These are phyloP conservation scores for Phytopythium vexans DNA, from an alignment of 352 stramenopile species.

Conservation along the genomic window DNA sequence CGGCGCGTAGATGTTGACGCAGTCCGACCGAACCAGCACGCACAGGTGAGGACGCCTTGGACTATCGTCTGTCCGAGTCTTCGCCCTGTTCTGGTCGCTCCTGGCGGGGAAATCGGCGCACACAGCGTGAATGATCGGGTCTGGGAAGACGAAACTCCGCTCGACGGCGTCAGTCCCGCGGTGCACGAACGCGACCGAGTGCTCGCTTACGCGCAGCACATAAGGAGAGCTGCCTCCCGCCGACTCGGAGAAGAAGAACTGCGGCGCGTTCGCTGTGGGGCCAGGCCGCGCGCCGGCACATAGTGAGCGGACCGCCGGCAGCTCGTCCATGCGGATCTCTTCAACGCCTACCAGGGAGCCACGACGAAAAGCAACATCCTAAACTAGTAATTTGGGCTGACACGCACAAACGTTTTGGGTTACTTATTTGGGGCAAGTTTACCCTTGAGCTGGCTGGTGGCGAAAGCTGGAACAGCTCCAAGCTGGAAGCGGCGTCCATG, in stretches of 20 bases:
- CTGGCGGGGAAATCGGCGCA: conserved; percentile 36
- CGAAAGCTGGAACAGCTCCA: neutral
- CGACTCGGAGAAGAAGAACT: conserved; percentile 30
- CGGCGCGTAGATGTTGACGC: conserved; percentile 61
- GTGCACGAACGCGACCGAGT: conserved; percentile 57
- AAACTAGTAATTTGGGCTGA: neutral
- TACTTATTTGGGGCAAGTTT: neutral
- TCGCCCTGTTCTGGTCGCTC: neutral
- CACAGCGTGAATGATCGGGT: conserved; percentile 51
- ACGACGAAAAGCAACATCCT: too few species aligned
- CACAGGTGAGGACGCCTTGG: conserved; percentile 36
- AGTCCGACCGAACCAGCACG: conserved; percentile 65
- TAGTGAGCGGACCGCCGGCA: conserved; percentile 3
- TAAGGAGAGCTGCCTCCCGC: conserved; percentile 26
- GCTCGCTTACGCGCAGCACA: conserved; percentile 33
- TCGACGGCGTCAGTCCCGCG: conserved; percentile 52
- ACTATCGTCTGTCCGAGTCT: neutral
- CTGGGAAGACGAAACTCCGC: conserved; percentile 55
- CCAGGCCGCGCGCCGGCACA: conserved; percentile 2
- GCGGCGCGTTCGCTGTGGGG: conserved; percentile 1
- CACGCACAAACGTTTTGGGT: neutral
- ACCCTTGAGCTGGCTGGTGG: neutral
- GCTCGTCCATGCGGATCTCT: neutral
- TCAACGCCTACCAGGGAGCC: too few species aligned
- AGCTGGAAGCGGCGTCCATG: conserved; percentile 16